Base-by-base conservation (phyloP, 2,329 filamentous ascomycete genomes). In the Nigrograna mackinnonii region DNA sequence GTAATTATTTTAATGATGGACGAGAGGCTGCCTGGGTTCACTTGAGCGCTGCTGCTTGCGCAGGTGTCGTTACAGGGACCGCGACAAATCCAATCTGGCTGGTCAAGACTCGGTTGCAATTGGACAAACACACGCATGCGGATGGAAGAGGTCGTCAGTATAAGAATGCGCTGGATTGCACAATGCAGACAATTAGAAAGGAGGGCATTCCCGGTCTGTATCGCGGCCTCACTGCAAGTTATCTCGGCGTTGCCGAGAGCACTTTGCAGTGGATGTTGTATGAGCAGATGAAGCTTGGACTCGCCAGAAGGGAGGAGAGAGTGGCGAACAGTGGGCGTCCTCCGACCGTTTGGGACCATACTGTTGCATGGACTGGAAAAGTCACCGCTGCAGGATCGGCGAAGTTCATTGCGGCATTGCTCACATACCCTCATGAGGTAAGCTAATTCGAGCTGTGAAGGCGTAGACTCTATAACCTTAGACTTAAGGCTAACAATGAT, bases 71-170 rank as follows among this genome's bases (percentile, higher is more conserved):
- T 5, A 96, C 92, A 0, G 89, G 89, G 35, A 96, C 92, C 1
- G 89, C 87, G 17, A 97, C 91, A 26, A 96, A 96, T 69, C 91
- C 91, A 2, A 96, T 97, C 61, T 97, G 91, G 91, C 80, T 97
- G 50, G 84, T 97, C 63, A 97, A 97, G 78, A 97, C 91, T 30
- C 79, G 91, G 22, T 68, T 97, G 56, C 91, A 97, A 71, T 80
- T 97, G 22, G 91, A 97, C 74, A 95, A 91, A 74, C 89, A 88
- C 62, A 81, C 84, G 39, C 86, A 86, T 13, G 80, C 82, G 55
- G 72, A 73, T 47, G 70, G 66, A 30, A 74, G 79, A 49, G 74
- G 79, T 45, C 78, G 91, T 39, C 84, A 84, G 60, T 96, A 97
- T 71, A 84, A 83, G 66, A 96, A 96, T 68, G 91, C 89, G 50